Base-by-base conservation (phyloP, 306 rosid genomes). In the Gynostemma pentaphyllum region DNA sequence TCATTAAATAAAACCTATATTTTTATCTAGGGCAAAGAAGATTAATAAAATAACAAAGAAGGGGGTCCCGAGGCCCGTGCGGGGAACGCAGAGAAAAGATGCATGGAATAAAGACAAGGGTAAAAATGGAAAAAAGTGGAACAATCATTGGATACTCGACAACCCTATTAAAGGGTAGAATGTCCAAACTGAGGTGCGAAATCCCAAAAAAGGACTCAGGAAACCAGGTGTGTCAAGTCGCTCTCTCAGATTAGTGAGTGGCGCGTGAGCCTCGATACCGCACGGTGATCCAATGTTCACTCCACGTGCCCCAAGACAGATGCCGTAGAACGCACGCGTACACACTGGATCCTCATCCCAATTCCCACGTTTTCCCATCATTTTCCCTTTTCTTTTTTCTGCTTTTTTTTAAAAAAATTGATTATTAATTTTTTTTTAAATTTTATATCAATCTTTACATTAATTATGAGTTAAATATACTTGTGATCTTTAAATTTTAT, bases 251-350 rank as follows among this genome's bases (percentile, higher is more conserved):
- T 34, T 34, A 34, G 39, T 34, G 16, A 11, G 64, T 34, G 64
- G 64, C 64, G 45, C 64, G 64, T 57, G 64, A 57, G 64, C 30
- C 44, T 55, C 62, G 62, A 55, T 55, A 44, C 40, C 62, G 26
- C 62, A 54, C 62, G 62, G 27, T 42, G 62, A 52, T 55, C 44
- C 44, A 18, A 16, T n/a, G n/a, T 53, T 14, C 23, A 29, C 27
- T 32, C 62, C 62, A 21, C 39, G 62, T 32, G 9, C 62, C 27
- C 44, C 44, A 18, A 55, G 32, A 30, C 36, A 14, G 23, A n/a
- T 32, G 62, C 42, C 62, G 44, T 55, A 55, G 42, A 32, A 9
- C 32, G n/a, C n/a, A 55, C 62, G 62, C 62, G 62, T 55, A 27
- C 44, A 23, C 56, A 50, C 24, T 11, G 56, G 62, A 55, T 55